Evolutionary conservation across 1,284 basidiomycete genomes (phyloP).

Genomic region (Fomitopsis palustris): DNA sequence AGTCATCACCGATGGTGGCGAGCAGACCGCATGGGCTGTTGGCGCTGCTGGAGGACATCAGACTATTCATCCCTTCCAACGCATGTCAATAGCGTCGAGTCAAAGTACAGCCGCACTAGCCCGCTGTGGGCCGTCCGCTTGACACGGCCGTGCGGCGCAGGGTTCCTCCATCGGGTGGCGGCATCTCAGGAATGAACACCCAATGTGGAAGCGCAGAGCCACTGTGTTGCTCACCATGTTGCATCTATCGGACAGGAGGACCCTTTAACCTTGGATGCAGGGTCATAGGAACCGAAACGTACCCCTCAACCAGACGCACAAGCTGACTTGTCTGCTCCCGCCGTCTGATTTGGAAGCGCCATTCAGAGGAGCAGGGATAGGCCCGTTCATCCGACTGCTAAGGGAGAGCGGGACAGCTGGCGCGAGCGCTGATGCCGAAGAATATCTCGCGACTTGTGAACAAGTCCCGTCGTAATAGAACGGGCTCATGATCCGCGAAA

Average conservation of each 20-base stretch:
- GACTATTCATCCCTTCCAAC: neutral
- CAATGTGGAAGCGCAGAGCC: neutral
- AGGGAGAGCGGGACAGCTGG: neutral
- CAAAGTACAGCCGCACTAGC: neutral
- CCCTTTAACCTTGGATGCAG: neutral
- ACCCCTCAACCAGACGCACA: neutral
- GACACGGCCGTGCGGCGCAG: neutral
- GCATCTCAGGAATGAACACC: neutral
- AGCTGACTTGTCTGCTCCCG: neutral
- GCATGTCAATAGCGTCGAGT: neutral
- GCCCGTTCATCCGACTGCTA: neutral
- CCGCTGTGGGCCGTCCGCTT: neutral
- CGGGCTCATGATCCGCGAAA: neutral
- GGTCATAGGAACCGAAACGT: neutral
- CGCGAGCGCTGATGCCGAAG: neutral
- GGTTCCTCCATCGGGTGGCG: neutral
- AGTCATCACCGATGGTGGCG: neutral
- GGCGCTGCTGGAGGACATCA: neutral
- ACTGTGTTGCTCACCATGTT: neutral
- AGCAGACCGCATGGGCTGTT: neutral
- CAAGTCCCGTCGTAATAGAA: neutral
- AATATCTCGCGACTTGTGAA: neutral
- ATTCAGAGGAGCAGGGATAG: neutral
- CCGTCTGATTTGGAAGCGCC: neutral
- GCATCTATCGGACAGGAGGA: neutral